Base-by-base conservation (phyloP, 257 asterid genomes). In the Primulina huaijiensis region DNA sequence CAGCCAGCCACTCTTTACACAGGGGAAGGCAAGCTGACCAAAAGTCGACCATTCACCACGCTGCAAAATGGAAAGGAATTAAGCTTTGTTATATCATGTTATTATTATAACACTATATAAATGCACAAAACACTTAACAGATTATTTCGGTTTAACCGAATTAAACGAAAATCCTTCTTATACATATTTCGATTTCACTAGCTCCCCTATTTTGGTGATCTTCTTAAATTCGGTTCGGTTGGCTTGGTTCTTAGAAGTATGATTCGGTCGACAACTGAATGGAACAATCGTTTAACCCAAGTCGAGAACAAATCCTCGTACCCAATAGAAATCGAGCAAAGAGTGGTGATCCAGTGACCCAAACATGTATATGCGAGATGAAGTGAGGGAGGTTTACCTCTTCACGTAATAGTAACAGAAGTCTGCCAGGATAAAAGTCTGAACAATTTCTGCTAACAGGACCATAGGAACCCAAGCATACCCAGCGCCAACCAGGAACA, bases 351-450 rank as follows among this genome's bases (percentile, higher is more conserved):
- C 53, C 53, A 6, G 12, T 12, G n/a, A n/a, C n/a, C n/a, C 53
- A 23, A 23, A 23, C 25, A 23, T 23, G 0, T 23, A 23, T 23
- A 23, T 23, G 25, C 1, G 25, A 23, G 25, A 23, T 23, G 25
- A 21, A 21, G 23, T 0, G 25, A 23, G 25, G 25, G 25, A 23
- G 25, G 1, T 23, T 77, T 62, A 93, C 97, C 99, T 93, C 80
- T 87, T 89, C 71, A 90, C 74, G 74, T 93, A 93, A 67, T 90
- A 93, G 74, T 90, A 93, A 75, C 96, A 90, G 75, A 93, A 90
- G 82, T 93, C 97, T 0, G 97, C 97, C 52, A 90, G 79, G 78
- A 93, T 93, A 78, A 90, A 89, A 16, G 99, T 90, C 78, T 93
- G 99, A 63, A 93, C 89, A 33, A 77, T 63, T 77, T 93, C 99